phyloP scores from a whole-genome alignment of 129 eudicot species.

The Heracleum sosnowskyi region DNA sequence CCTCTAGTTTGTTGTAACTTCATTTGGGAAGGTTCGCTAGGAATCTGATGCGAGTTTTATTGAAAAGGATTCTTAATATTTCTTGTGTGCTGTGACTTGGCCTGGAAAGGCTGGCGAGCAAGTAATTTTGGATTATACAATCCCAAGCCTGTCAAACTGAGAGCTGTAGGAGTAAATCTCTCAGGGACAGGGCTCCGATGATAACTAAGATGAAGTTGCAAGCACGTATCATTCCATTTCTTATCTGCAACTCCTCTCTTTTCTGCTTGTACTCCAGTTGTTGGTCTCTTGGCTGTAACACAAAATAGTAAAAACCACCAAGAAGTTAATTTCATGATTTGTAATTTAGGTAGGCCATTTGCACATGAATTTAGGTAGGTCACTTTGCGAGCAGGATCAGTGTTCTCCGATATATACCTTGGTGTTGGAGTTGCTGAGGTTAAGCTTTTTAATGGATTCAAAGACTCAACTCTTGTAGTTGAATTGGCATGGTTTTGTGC shows the following conservation, averaged over 20 bases:
- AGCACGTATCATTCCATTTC: conserved; percentile 80
- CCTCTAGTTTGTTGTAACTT: conserved; percentile 41
- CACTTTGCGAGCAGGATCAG: conserved; percentile 30
- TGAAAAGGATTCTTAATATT: conserved; percentile 37
- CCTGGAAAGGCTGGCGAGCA: conserved; percentile 41
- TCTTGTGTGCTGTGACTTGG: conserved; percentile 46
- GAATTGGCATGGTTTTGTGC: too few species aligned
- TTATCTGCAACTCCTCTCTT: conserved; percentile 61
- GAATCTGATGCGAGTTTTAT: conserved; percentile 16
- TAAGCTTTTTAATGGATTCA: conserved; percentile 41
- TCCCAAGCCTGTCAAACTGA: conserved; percentile 35
- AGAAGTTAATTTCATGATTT: neutral
- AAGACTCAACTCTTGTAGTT: conserved; percentile 40
- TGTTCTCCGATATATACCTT: conserved; percentile 35
- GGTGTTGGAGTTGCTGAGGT: conserved; percentile 26
- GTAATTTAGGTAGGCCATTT: neutral
- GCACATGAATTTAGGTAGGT: neutral
- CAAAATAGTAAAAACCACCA: neutral
- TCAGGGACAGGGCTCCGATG: conserved; percentile 40
- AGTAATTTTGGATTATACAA: conserved; percentile 52
- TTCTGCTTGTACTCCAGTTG: conserved; percentile 42
- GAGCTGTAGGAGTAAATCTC: conserved; percentile 32
- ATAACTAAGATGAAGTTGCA: conserved; percentile 57
- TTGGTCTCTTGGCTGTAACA: conserved; percentile 50
- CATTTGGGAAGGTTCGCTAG: conserved; percentile 28